These are phyloP conservation scores for Pseudogymnoascus verrucosus DNA, from an alignment of 2,329 filamentous ascomycete genomes.

Conservation along the genomic window DNA sequence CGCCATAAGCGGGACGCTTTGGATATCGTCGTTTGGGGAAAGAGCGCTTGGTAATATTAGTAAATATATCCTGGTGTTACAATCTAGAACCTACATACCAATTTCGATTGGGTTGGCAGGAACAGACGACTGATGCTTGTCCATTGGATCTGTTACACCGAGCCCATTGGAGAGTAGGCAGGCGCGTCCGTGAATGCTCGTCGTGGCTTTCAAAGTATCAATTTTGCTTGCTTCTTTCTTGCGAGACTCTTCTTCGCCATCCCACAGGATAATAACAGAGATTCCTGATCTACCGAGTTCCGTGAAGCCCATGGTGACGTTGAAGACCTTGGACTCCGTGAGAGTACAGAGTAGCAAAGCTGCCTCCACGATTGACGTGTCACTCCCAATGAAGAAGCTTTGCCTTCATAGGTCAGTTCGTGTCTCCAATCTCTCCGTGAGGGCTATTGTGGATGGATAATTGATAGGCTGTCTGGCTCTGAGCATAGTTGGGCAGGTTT, in stretches of 20 bases:
- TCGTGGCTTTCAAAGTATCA: not conserved
- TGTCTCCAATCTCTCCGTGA: not conserved
- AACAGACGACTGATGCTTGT: slow-evolving; percentile 59
- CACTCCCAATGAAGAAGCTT: not conserved
- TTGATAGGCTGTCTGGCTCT: not conserved
- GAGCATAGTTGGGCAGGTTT: not conserved
- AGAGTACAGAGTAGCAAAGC: not conserved
- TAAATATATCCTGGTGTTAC: slow-evolving; percentile 3
- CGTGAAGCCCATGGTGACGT: not conserved
- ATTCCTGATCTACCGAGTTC: not conserved
- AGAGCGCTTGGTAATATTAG: slow-evolving; percentile 3
- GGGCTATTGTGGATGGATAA: not conserved
- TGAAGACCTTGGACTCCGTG: not conserved
- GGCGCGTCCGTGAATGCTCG: not conserved
- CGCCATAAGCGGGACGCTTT: slow-evolving; percentile 1
- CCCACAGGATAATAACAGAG: not conserved
- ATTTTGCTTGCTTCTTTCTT: not conserved
- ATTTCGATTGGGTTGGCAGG: not conserved
- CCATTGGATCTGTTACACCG: slow-evolving; percentile 80
- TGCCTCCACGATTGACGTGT: not conserved
- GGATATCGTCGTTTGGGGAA: not conserved
- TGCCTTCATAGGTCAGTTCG: not conserved
- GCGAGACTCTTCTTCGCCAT: not conserved
- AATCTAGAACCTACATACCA: slow-evolving; percentile 1
- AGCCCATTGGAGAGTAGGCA: slow-evolving; percentile 74